Evolutionary conservation across 768 basidiomycete genomes (phyloP).

Genomic region (Tricholomella constricta): DNA sequence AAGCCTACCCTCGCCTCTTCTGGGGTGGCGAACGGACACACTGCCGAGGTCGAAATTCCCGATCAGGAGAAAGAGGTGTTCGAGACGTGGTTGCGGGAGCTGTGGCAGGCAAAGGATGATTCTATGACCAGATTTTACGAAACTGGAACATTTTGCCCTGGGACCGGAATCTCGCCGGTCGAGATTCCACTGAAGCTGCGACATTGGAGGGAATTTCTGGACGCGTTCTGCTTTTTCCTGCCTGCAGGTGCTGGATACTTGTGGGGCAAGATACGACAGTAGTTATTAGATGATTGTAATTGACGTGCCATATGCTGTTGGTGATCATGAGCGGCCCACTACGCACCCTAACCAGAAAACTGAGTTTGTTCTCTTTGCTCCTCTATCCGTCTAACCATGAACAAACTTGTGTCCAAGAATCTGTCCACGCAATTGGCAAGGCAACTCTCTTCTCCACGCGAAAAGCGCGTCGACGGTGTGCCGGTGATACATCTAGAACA

Average conservation of each 20-base stretch:
- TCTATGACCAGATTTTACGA: constrained; percentile 69
- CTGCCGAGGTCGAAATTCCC: constrained; percentile 51
- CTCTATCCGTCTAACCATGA: constrained; percentile 73
- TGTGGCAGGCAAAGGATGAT: constrained; percentile 88
- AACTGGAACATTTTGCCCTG: constrained; percentile 45
- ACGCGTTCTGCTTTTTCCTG: constrained; percentile 72
- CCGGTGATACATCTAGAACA: constrained; percentile 74
- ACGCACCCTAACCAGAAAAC: constrained; percentile 15
- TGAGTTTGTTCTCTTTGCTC: constrained; percentile 37
- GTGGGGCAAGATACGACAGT: constrained; percentile 43
- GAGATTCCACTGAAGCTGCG: constrained; percentile 65
- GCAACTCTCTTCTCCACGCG: constrained; percentile 78
- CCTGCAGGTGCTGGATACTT: constrained; percentile 55
- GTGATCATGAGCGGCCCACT: neutral
- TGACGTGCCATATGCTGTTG: neutral
- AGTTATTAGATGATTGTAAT: constrained; percentile 5
- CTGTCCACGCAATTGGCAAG: constrained; percentile 89
- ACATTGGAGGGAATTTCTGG: constrained; percentile 53
- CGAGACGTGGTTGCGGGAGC: constrained; percentile 76
- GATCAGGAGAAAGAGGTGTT: constrained; percentile 65
- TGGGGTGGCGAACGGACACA: constrained; percentile 24
- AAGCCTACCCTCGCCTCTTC: constrained; percentile 29
- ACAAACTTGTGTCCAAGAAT: constrained; percentile 85
- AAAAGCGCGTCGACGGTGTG: constrained; percentile 76
- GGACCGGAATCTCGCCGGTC: constrained; percentile 28